phyloP scores from a whole-genome alignment of 352 stramenopile genomes.

The Thalassiosira hispida region DNA sequence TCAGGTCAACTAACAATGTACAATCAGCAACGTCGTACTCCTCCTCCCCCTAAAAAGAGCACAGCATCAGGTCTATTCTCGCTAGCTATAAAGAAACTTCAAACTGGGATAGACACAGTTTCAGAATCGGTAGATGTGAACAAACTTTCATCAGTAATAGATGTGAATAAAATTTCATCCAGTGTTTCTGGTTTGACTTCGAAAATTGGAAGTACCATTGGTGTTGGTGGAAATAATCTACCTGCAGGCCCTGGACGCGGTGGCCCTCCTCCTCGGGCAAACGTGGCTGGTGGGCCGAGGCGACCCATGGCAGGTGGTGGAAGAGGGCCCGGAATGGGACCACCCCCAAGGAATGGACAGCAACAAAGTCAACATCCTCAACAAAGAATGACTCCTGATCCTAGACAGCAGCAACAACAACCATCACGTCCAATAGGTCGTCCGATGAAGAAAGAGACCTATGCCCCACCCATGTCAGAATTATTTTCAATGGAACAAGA shows the following conservation, averaged over 20 bases:
- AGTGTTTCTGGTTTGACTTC: constrained; percentile 46
- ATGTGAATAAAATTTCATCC: too few species aligned
- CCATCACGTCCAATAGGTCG: neutral
- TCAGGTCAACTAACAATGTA: constrained; percentile 17
- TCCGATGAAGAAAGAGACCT: constrained; percentile 26
- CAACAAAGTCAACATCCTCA: constrained; percentile 16
- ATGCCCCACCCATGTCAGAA: constrained; percentile 47
- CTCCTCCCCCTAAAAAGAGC: constrained; percentile 3
- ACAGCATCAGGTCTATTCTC: constrained; percentile 40
- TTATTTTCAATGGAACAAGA: constrained; percentile 38
- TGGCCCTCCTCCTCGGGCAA: neutral
- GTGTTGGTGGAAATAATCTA: constrained; percentile 5
- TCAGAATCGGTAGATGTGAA: constrained; percentile 30
- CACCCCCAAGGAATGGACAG: neutral
- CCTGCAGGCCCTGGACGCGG: neutral
- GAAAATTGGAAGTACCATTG: constrained; percentile 34
- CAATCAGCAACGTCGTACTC: neutral
- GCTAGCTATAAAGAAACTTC: constrained; percentile 38
- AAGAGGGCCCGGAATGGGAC: constrained; percentile 9
- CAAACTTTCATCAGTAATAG: too few species aligned
- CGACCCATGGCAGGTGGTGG: neutral
- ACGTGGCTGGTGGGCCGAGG: neutral
- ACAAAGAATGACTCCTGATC: constrained; percentile 15
- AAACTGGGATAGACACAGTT: constrained; percentile 44
- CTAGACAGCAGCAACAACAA: neutral